These are phyloP conservation scores for Pouteria campechiana DNA, from an alignment of 179 eudicot species.

Conservation along the genomic window DNA sequence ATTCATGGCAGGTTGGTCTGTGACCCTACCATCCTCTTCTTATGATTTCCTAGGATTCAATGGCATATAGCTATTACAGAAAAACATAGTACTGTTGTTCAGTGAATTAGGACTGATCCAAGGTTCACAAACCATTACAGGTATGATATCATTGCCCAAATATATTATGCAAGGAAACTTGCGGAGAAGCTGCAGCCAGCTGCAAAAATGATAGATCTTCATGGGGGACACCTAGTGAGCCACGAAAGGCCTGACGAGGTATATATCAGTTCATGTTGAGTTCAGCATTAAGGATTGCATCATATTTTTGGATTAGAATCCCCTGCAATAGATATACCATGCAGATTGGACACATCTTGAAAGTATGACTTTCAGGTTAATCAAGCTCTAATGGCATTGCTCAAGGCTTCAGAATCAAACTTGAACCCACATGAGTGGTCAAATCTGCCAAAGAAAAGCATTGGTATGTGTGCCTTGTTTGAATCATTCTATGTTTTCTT, in stretches of 20 bases:
- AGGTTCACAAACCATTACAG: slow-evolving; percentile 28
- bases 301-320: neutral
- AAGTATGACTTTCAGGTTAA: slow-evolving; percentile 49
- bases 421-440: slow-evolving; percentile 70
- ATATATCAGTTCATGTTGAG: slow-evolving; percentile 1
- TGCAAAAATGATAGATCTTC: slow-evolving; percentile 81
- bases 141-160: slow-evolving; percentile 74
- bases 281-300: neutral
- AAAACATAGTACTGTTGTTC: too few species aligned
- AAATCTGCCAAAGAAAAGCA: slow-evolving; percentile 42
- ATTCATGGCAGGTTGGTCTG: slow-evolving; percentile 96
- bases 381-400: slow-evolving; percentile 63
- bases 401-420: slow-evolving; percentile 60
- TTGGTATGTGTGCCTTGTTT: slow-evolving; percentile 31
- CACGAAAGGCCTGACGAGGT: slow-evolving; percentile 96
- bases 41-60: too few species aligned
- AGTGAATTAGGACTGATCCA: too few species aligned
- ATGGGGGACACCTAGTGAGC: slow-evolving; percentile 94
- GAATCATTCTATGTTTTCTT: neutral
- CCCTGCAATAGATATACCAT: neutral
- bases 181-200: slow-evolving; percentile 73
- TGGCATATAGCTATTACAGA: too few species aligned
- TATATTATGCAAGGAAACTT: slow-evolving; percentile 56
- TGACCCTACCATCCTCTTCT: too few species aligned
- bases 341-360: neutral